phyloP scores from a whole-genome alignment of 129 eudicot genomes.

The Flaveria linearis region DNA sequence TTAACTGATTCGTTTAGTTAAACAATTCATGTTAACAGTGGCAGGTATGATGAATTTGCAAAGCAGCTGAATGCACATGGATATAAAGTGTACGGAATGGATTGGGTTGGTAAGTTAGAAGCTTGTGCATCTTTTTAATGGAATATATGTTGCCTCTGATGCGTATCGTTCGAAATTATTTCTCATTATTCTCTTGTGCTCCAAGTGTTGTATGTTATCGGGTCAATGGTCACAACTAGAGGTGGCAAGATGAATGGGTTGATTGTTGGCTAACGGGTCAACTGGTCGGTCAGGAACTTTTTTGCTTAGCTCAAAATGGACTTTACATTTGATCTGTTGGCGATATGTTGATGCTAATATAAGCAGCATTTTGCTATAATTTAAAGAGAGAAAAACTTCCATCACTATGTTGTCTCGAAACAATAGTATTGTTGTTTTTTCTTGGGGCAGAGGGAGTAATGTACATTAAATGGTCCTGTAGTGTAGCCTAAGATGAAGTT shows the following conservation, averaged over 20 bases:
- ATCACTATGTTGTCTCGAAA: neutral
- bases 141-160: neutral
- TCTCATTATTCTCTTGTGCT: neutral
- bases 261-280: neutral
- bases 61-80: slow-evolving; percentile 83
- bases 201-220: neutral
- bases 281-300: no score
- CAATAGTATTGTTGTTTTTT: neutral
- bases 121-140: slow-evolving; percentile 13
- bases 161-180: neutral
- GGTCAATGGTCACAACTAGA: slow-evolving; percentile 5
- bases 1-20: neutral
- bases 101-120: slow-evolving; percentile 87
- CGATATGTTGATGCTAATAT: neutral
- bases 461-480: slow-evolving; percentile 21
- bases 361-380: neutral
- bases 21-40: slow-evolving; percentile 47
- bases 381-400: neutral
- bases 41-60: slow-evolving; percentile 80
- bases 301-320: no score
- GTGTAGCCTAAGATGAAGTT: slow-evolving; percentile 30
- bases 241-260: neutral
- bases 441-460: slow-evolving; percentile 1
- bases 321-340: neutral
- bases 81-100: slow-evolving; percentile 87